phyloP scores from a whole-genome alignment of 2,329 filamentous ascomycete species.

The Colletotrichum chrysophilum region DNA sequence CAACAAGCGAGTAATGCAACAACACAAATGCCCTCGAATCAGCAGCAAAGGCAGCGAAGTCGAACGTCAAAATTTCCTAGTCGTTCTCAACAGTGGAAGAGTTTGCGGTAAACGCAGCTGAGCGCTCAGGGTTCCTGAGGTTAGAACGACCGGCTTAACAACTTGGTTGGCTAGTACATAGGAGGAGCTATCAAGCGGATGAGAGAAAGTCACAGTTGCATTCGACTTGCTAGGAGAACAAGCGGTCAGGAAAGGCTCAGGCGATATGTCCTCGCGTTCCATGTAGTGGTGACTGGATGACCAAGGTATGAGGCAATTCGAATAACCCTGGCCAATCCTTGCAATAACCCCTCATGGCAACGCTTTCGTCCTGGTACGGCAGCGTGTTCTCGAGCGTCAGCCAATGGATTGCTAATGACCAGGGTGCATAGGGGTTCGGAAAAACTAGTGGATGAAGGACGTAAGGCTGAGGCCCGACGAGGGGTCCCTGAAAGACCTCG shows the following conservation, averaged over 20 bases:
- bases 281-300: neutral
- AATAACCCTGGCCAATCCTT: neutral
- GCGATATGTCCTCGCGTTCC: neutral
- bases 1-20: neutral
- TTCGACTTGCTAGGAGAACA: neutral
- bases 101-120: neutral
- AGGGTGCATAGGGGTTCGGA: neutral
- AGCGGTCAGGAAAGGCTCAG: neutral
- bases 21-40: neutral
- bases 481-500: conserved; percentile 5
- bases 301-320: neutral
- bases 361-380: neutral
- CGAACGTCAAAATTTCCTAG: neutral
- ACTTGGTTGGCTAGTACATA: neutral
- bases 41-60: neutral
- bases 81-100: neutral
- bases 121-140: neutral
- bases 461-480: conserved; percentile 22
- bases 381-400: neutral
- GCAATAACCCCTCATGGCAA: neutral
- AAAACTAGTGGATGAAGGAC: conserved; percentile 9
- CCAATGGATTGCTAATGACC: conserved; percentile 15
- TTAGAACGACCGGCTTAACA: neutral
- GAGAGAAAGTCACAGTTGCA: neutral
- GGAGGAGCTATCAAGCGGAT: neutral